phyloP scores from a whole-genome alignment of 768 basidiomycete species.

The Mycena floridula region DNA sequence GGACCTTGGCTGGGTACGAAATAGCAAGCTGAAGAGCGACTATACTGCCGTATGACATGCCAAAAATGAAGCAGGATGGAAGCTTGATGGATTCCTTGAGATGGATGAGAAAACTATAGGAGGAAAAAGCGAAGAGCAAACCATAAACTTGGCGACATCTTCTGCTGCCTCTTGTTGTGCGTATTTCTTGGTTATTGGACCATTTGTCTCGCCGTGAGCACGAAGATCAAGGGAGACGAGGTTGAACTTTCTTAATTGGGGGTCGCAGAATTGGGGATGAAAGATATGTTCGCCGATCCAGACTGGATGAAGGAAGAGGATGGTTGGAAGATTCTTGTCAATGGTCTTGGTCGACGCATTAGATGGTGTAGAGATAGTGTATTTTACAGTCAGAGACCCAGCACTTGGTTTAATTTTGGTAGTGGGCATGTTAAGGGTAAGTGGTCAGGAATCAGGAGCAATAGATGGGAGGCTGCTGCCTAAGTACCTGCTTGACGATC shows the following conservation, averaged over 20 bases:
- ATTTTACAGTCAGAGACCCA: slow-evolving; percentile 26
- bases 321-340: slow-evolving; percentile 24
- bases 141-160: slow-evolving; percentile 31
- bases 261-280: slow-evolving; percentile 25
- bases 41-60: slow-evolving; percentile 29
- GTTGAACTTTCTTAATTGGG: slow-evolving; percentile 29
- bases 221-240: slow-evolving; percentile 27
- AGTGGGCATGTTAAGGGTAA: no score
- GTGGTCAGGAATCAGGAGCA: no score
- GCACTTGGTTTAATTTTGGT: slow-evolving; percentile 18
- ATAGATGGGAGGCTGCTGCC: no score
- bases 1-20: slow-evolving; percentile 24
- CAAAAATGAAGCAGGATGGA: slow-evolving; percentile 32
- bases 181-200: slow-evolving; percentile 18
- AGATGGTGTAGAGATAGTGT: slow-evolving; percentile 30
- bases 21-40: slow-evolving; percentile 27
- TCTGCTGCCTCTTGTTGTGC: slow-evolving; percentile 23
- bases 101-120: not conserved
- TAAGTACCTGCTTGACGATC: no score
- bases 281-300: slow-evolving; percentile 27
- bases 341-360: slow-evolving; percentile 20
- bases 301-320: slow-evolving; percentile 30
- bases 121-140: slow-evolving; percentile 7
- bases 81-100: slow-evolving; percentile 27
- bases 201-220: slow-evolving; percentile 26